These are phyloP conservation scores for Talaromyces sp. DNA, from an alignment of 2,329 filamentous ascomycete species.

Conservation along the genomic window DNA sequence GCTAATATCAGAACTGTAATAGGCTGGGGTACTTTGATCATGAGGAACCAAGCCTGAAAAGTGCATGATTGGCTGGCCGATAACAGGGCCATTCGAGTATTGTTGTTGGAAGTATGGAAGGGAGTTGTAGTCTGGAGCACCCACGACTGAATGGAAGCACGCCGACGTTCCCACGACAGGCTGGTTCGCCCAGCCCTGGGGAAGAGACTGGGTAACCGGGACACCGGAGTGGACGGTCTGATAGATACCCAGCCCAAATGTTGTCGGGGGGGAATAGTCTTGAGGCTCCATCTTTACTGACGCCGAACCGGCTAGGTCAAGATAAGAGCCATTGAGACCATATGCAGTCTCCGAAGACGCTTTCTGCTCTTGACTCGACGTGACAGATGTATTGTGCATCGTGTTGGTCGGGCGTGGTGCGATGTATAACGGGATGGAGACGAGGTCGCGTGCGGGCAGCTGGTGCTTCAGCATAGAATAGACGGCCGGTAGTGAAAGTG, in stretches of 20 bases:
- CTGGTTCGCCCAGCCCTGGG: slow-evolving; percentile 20
- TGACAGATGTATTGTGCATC: slow-evolving; percentile 21
- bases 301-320: slow-evolving; percentile 15
- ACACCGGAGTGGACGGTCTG: slow-evolving; percentile 19
- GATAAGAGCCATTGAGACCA: slow-evolving; percentile 18
- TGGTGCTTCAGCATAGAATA: neutral
- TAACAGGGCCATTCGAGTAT: slow-evolving; percentile 13
- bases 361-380: slow-evolving; percentile 14
- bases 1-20: slow-evolving; percentile 20
- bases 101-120: slow-evolving; percentile 20
- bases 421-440: neutral
- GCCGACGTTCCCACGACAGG: slow-evolving; percentile 13
- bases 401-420: neutral
- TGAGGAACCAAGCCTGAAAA: slow-evolving; percentile 18
- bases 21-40: slow-evolving; percentile 18
- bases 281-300: slow-evolving; percentile 8
- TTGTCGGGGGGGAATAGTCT: slow-evolving; percentile 13
- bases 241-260: slow-evolving; percentile 27
- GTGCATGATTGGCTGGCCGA: slow-evolving; percentile 19
- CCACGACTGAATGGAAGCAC: slow-evolving; percentile 18
- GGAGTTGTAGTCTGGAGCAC: slow-evolving; percentile 16
- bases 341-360: slow-evolving; percentile 8
- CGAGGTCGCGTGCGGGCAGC: neutral
- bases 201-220: slow-evolving; percentile 16
- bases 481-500: neutral